These are phyloP conservation scores for Penicillium carneum DNA, from an alignment of 2,329 filamentous ascomycete genomes.

Conservation along the genomic window DNA sequence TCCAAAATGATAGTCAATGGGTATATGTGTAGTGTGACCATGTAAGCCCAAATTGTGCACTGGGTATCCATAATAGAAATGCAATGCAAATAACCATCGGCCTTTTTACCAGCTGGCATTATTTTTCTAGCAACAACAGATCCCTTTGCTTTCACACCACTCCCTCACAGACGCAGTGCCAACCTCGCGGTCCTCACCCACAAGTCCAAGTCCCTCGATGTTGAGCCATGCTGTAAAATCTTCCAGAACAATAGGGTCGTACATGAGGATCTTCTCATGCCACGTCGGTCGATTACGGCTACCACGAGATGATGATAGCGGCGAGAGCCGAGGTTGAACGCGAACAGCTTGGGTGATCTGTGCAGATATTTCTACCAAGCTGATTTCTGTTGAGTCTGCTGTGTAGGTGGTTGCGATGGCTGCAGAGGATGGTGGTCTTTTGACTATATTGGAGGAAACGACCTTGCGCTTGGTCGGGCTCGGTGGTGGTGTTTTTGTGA, in stretches of 20 bases:
- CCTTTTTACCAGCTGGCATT: slow-evolving; percentile 25
- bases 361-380: slow-evolving; percentile 51
- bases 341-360: slow-evolving; percentile 60
- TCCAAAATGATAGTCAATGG: not conserved
- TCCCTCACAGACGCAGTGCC: slow-evolving; percentile 73
- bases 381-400: slow-evolving; percentile 26
- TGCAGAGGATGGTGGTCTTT: slow-evolving; percentile 2
- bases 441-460: slow-evolving; percentile 21
- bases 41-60: not conserved
- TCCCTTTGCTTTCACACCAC: slow-evolving; percentile 87
- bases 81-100: not conserved
- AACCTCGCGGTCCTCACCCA: slow-evolving; percentile 72
- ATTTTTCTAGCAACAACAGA: slow-evolving; percentile 78
- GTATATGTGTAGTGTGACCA: not conserved
- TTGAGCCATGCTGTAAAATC: slow-evolving; percentile 87
- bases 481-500: slow-evolving; percentile 17
- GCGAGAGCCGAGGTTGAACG: slow-evolving; percentile 44
- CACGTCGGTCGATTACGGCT: slow-evolving; percentile 66
- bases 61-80: slow-evolving; percentile 3
- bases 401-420: not conserved
- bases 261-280: slow-evolving; percentile 92
- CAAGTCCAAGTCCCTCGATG: slow-evolving; percentile 67
- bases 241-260: slow-evolving; percentile 87
- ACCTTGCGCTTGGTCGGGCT: slow-evolving; percentile 26
- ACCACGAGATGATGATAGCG: slow-evolving; percentile 38